phyloP scores from a whole-genome alignment of 1,284 basidiomycete species.

The Exobasidium rhododendri region DNA sequence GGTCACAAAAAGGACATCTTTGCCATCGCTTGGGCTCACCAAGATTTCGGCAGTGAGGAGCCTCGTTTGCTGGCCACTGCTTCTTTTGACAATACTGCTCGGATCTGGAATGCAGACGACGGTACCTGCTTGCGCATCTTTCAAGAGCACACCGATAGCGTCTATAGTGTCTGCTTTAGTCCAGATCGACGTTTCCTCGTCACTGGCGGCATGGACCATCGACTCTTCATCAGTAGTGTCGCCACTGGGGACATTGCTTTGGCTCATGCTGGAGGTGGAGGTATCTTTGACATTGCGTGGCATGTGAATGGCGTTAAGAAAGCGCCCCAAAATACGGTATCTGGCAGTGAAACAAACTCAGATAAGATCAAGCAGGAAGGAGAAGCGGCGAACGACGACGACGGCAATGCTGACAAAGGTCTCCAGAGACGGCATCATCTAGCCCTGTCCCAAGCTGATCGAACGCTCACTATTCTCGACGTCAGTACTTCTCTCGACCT shows the following conservation, averaged over 20 bases:
- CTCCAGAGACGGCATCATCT: constrained; percentile 27
- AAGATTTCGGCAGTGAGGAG: constrained; percentile 25
- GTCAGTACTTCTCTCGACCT: constrained; percentile 13
- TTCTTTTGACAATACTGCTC: constrained; percentile 49
- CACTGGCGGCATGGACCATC: constrained; percentile 50
- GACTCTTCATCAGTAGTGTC: constrained; percentile 40
- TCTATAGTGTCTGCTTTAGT: constrained; percentile 48
- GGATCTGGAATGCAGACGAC: constrained; percentile 51
- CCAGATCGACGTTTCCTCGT: constrained; percentile 48
- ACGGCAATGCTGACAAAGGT: neutral
- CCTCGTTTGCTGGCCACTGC: constrained; percentile 52
- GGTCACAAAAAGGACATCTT: constrained; percentile 53
- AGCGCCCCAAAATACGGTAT: constrained; percentile 5
- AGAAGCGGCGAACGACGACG: constrained; percentile 3
- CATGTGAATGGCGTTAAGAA: constrained; percentile 10
- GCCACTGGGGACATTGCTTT: constrained; percentile 19
- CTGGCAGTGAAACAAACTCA: constrained; percentile 9
- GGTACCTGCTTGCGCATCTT: constrained; percentile 48
- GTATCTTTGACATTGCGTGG: constrained; percentile 29
- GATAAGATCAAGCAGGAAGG: constrained; percentile 27
- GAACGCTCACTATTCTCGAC: constrained; percentile 42
- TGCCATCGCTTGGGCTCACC: constrained; percentile 48
- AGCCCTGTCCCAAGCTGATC: constrained; percentile 46
- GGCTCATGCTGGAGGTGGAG: constrained; percentile 21
- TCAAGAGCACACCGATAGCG: constrained; percentile 45